Evolutionary conservation across 179 eudicot genomes (phyloP).

Genomic region (Camellia oleifera): DNA sequence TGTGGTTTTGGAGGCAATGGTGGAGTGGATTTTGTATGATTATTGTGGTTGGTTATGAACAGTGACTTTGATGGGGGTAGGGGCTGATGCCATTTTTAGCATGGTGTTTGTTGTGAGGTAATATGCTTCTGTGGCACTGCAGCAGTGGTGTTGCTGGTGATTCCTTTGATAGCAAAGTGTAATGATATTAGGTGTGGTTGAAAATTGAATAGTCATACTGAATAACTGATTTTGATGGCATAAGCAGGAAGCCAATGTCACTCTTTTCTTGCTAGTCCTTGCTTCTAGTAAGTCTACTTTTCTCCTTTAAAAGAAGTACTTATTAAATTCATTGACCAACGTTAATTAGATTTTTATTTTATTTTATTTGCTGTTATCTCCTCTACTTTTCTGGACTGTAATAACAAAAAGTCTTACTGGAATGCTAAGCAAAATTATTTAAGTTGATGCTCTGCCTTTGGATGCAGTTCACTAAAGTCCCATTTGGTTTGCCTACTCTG

Average conservation of each 20-base stretch:
- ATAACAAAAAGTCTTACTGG: too few relatives aligned
- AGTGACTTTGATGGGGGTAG: not conserved
- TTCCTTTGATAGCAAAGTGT: not conserved
- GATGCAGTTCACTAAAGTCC: not conserved
- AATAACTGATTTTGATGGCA: too few relatives aligned
- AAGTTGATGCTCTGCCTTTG: not conserved
- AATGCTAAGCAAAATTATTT: not conserved
- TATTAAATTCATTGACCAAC: not conserved
- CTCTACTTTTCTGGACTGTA: not conserved
- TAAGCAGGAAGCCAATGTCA: too few relatives aligned
- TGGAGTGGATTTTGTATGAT: not conserved
- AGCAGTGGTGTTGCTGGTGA: not conserved
- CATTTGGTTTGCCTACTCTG: not conserved
- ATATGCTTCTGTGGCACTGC: not conserved
- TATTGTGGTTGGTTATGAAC: constrained; percentile 1
- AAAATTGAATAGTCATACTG: too few relatives aligned
- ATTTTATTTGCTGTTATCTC: not conserved
- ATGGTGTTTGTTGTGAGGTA: not conserved
- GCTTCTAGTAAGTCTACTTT: not conserved
- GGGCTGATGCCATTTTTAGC: not conserved
- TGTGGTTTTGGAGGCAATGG: not conserved
- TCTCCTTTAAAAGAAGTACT: not conserved
- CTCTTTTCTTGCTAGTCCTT: too few relatives aligned
- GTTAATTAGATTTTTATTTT: not conserved
- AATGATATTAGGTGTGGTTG: too few relatives aligned